Evolutionary conservation across 768 basidiomycete species (phyloP).

Genomic region (Guyanaporus albipodus): DNA sequence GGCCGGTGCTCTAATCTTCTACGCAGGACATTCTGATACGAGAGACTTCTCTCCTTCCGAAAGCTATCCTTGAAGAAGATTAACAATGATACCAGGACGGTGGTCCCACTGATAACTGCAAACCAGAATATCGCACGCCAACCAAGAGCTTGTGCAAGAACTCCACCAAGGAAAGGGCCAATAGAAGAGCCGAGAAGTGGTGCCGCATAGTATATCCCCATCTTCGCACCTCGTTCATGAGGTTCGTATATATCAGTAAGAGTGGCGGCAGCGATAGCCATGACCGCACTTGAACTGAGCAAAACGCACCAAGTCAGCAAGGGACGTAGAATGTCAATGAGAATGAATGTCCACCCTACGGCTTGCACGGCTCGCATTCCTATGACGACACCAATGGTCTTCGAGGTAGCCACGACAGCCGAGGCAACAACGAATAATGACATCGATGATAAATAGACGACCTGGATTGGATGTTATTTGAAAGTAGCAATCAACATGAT

Average conservation of each 20-base stretch:
- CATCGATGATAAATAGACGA: slow-evolving; percentile 54
- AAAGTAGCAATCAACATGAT: background rate
- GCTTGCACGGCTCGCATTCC: slow-evolving; percentile 67
- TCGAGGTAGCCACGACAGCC: slow-evolving; percentile 53
- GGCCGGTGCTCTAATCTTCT: slow-evolving; percentile 32
- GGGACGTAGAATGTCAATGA: background rate
- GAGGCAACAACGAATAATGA: slow-evolving; percentile 54
- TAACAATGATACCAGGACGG: slow-evolving; percentile 52
- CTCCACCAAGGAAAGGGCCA: slow-evolving; percentile 70
- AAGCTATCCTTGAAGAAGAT: slow-evolving; percentile 79
- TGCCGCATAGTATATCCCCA: slow-evolving; percentile 80
- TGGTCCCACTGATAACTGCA: slow-evolving; percentile 55
- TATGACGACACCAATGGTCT: slow-evolving; percentile 55
- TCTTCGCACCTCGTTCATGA: slow-evolving; percentile 72
- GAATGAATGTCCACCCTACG: slow-evolving; percentile 41
- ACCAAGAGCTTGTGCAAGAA: slow-evolving; percentile 56
- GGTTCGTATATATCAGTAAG: slow-evolving; percentile 79
- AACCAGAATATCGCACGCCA: slow-evolving; percentile 92
- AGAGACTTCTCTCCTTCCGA: slow-evolving; percentile 73
- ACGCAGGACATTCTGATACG: slow-evolving; percentile 67
- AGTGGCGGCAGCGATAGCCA: slow-evolving; percentile 72
- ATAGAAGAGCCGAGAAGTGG: slow-evolving; percentile 68
- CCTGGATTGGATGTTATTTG: slow-evolving; percentile 26
- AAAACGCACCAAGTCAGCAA: background rate
- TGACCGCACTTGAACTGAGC: slow-evolving; percentile 60